Evolutionary conservation across 108 stramenopile genomes (phyloP), one percentile per base, ranked within the genome.

Genomic region (Skeletonema grethae): DNA sequence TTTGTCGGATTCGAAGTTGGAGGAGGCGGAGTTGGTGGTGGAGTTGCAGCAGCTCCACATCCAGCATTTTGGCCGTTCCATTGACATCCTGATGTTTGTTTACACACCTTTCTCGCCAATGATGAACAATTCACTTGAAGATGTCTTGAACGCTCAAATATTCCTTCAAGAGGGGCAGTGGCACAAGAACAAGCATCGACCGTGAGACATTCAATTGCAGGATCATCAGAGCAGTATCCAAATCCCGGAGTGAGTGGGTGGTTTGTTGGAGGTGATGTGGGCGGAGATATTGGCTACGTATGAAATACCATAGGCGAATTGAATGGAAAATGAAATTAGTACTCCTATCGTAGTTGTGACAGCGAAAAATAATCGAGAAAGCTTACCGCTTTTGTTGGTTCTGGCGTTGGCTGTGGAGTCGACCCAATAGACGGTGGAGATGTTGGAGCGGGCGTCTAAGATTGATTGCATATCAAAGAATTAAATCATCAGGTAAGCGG

Each of bases 1-100:
- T n/a, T 53, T 9, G 50, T 53, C 0, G 50, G 50, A 53, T 53
- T 53, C 18, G 50, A 53, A 8, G 50, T 53, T 50, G 50, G 50
- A 8, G 50, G 50, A 22, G 50, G 18, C 22, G 50, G 0, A 10
- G 38, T 43, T n/a, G 41, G 41, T 43, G 41, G 15, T n/a, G 41
- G 5, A 43, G 41, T 53, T 20, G 50, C 15, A 53, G 22, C 20
- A 24, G 2, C 22, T 53, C 20, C 50, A 53, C 50, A 53, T 22
- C 50, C 50, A 20, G 0, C 16, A 10, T 22, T 53, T n/a, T n/a
- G 3, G 16, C 50, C 50, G 16, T 22, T 22, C 50, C 50, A 53
- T 22, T 53, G 50, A 53, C 50, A 53, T 53, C 50, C 50, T 3
- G 22, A 0, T 3, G 5, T 6, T 8, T 9, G 18, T 2, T 24